Evolutionary conservation across 108 stramenopile genomes (phyloP).

Genomic region (Parmales sp.): DNA sequence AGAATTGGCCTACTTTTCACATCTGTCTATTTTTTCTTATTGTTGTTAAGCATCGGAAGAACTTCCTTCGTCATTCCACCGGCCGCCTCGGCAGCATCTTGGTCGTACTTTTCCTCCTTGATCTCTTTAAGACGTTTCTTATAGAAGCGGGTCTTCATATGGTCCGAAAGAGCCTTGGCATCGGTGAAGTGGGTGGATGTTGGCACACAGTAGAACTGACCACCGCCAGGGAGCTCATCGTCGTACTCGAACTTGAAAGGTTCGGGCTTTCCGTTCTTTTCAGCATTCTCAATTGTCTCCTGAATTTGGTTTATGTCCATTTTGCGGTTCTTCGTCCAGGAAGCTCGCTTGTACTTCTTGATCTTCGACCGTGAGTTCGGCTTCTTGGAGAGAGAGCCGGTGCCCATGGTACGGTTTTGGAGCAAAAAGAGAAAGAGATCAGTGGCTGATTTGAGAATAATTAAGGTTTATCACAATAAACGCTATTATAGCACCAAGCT

Average conservation of each 20-base stretch:
- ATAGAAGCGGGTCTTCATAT: slow-evolving; percentile 82
- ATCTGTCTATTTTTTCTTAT: background rate
- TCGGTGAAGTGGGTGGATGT: slow-evolving; percentile 88
- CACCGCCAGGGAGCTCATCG: slow-evolving; percentile 93
- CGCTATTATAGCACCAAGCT: too few species aligned
- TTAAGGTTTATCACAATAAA: too few species aligned
- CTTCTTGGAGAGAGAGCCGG: slow-evolving; percentile 48
- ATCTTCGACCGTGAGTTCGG: slow-evolving; percentile 61
- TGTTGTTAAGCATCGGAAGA: slow-evolving; percentile 63
- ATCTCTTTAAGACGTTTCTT: slow-evolving; percentile 76
- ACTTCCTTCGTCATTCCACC: slow-evolving; percentile 79
- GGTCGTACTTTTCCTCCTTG: slow-evolving; percentile 79
- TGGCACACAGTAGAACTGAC: slow-evolving; percentile 93
- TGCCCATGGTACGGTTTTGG: slow-evolving; percentile 27
- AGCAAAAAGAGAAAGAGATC: background rate
- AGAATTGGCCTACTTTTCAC: background rate
- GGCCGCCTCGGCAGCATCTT: slow-evolving; percentile 54
- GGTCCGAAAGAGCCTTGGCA: slow-evolving; percentile 72
- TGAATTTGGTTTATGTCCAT: slow-evolving; percentile 95
- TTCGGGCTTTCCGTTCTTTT: slow-evolving; percentile 44
- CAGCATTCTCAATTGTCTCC: slow-evolving; percentile 79
- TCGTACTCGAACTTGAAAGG: slow-evolving; percentile 63
- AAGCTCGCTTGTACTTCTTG: slow-evolving; percentile 84
- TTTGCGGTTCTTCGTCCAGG: slow-evolving; percentile 42
- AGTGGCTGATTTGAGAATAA: background rate